phyloP scores from a whole-genome alignment of 768 basidiomycete species.

The Xerocomus potaroensis region DNA sequence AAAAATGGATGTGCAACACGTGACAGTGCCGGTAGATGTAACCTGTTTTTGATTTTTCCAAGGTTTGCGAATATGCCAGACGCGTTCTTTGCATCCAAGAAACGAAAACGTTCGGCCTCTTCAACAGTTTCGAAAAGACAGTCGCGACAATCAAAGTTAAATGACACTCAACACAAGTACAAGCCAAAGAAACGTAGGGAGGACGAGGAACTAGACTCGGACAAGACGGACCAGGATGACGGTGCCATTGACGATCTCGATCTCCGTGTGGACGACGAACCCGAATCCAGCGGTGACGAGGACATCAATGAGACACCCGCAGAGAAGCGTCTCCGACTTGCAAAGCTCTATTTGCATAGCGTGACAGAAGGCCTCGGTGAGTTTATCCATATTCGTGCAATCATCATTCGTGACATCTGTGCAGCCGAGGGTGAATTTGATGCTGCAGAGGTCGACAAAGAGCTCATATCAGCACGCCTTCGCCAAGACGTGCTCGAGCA shows the following conservation, averaged over 20 bases:
- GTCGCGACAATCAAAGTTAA: constrained; percentile 20
- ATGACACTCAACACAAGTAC: constrained; percentile 12
- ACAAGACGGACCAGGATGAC: constrained; percentile 52
- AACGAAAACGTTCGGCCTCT: constrained; percentile 52
- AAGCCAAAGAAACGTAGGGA: constrained; percentile 22
- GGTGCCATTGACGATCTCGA: constrained; percentile 70
- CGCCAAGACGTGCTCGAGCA: constrained; percentile 91
- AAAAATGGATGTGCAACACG: constrained; percentile 1
- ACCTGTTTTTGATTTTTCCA: constrained; percentile 18
- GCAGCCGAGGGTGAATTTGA: constrained; percentile 85
- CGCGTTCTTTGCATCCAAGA: constrained; percentile 72
- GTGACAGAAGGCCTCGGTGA: constrained; percentile 72
- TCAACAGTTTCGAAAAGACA: constrained; percentile 28
- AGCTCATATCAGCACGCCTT: constrained; percentile 84
- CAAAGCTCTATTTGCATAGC: constrained; percentile 83
- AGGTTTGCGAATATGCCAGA: constrained; percentile 57
- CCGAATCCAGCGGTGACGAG: constrained; percentile 70
- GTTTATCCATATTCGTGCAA: constrained; percentile 20
- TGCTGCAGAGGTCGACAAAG: constrained; percentile 92
- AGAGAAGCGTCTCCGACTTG: constrained; percentile 86
- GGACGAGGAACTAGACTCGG: constrained; percentile 68
- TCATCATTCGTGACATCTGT: not conserved
- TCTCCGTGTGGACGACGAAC: constrained; percentile 54
- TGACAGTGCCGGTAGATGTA: not conserved
- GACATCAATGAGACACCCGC: constrained; percentile 88